Percentiles rank a stretch among this genome's conserved stretches.
Evolutionary conservation across 2,329 filamentous ascomycete species (phyloP).

Genomic region (Leptographium galeiforme): DNA sequence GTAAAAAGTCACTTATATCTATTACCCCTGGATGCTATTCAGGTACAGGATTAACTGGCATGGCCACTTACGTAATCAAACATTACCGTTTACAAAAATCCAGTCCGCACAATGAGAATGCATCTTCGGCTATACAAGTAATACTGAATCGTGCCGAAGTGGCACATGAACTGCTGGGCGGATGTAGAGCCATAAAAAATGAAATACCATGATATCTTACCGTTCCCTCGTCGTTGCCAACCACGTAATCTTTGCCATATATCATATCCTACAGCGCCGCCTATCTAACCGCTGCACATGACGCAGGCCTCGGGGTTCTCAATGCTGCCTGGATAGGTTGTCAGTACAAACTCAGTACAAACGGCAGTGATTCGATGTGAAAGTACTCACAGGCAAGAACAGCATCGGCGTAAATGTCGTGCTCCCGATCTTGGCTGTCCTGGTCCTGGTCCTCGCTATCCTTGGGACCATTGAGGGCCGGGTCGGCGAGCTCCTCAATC

Average conservation of each 20-base stretch:
- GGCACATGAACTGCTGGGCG: too few relatives aligned
- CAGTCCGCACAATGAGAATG: too few relatives aligned
- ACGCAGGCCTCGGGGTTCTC: constrained; percentile 90
- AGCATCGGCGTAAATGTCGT: constrained; percentile 90
- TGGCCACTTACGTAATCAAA: too few relatives aligned
- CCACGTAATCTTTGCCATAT: not conserved
- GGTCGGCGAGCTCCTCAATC: constrained; percentile 50
- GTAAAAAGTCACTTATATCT: too few relatives aligned
- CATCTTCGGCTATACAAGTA: too few relatives aligned
- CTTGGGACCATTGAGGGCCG: constrained; percentile 35
- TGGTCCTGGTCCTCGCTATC: constrained; percentile 61
- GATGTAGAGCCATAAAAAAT: not conserved
- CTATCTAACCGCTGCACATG: constrained; percentile 83
- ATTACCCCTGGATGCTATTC: too few relatives aligned
- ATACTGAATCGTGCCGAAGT: too few relatives aligned
- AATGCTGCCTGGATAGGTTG: constrained; percentile 56
- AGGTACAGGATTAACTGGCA: too few relatives aligned
- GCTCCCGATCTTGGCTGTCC: constrained; percentile 62
- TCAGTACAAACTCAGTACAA: constrained; percentile 15
- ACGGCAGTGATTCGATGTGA: not conserved
- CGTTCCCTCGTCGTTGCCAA: not conserved
- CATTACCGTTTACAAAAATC: too few relatives aligned
- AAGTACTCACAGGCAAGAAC: constrained; percentile 65
- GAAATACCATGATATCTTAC: not conserved
- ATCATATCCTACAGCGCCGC: not conserved